phyloP scores from a whole-genome alignment of 208 protist genomes.

The Balamuthia mandrillaris region DNA sequence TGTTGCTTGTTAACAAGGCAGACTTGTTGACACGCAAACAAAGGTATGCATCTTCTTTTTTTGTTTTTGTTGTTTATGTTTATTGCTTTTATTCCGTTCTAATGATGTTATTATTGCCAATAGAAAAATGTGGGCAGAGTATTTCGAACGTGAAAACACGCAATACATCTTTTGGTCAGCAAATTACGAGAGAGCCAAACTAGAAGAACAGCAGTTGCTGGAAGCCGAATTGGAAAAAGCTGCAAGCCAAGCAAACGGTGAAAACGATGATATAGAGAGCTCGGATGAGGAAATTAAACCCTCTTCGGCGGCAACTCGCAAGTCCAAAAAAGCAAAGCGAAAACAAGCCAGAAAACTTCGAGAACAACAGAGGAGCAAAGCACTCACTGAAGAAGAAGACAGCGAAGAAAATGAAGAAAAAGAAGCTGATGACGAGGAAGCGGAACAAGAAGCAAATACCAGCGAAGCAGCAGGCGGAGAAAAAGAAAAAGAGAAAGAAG shows the following conservation, averaged over 20 bases:
- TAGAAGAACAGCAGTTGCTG: slow-evolving; percentile 42
- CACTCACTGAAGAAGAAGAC: neutral
- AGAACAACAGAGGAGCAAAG: neutral
- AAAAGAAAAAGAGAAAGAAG: slow-evolving; percentile 45
- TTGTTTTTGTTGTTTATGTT: neutral
- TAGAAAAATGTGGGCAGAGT: slow-evolving; percentile 81
- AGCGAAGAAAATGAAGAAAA: neutral
- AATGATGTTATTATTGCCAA: neutral
- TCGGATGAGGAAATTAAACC: slow-evolving; percentile 19
- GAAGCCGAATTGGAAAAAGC: neutral
- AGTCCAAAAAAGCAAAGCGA: neutral
- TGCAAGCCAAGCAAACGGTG: neutral
- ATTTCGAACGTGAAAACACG: slow-evolving; percentile 80
- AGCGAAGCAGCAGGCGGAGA: slow-evolving; percentile 6
- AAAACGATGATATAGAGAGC: neutral
- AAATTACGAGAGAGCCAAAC: slow-evolving; percentile 51
- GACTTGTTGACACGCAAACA: slow-evolving; percentile 92
- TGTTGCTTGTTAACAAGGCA: slow-evolving; percentile 97
- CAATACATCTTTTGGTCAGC: slow-evolving; percentile 88
- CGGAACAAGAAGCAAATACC: slow-evolving; percentile 29
- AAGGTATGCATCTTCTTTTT: slow-evolving; percentile 47
- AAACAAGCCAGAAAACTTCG: neutral
- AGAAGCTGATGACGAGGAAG: neutral
- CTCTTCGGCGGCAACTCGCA: neutral
- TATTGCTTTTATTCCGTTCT: neutral